These are phyloP conservation scores for Neurospora pannonica DNA, from an alignment of 495 filamentous ascomycete genomes.

Conservation along the genomic window DNA sequence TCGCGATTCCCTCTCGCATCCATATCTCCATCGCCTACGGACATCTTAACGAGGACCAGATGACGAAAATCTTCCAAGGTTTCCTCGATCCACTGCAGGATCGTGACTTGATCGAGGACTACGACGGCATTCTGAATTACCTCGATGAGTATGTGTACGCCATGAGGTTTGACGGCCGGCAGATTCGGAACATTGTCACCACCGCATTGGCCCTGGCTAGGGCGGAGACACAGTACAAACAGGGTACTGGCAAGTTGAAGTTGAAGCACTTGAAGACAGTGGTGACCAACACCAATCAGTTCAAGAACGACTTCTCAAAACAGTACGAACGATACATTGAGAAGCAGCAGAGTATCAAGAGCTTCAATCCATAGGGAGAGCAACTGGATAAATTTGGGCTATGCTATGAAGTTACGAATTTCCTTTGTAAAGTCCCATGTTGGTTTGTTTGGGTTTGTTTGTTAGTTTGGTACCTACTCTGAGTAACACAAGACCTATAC, in stretches of 20 bases:
- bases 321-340: not conserved
- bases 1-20: constrained; percentile 10
- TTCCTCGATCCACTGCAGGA: constrained; percentile 12
- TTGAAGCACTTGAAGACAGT: not conserved
- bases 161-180: constrained; percentile 18
- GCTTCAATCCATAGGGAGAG: not conserved
- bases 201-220: constrained; percentile 12
- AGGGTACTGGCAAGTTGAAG: not conserved
- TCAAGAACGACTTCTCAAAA: not conserved
- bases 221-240: not conserved
- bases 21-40: constrained; percentile 8
- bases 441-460: too few relatives aligned
- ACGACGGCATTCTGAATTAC: constrained; percentile 6
- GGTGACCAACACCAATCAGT: not conserved
- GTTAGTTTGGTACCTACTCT: too few relatives aligned
- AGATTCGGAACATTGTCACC: constrained; percentile 26
- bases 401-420: not conserved
- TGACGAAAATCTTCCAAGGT: constrained; percentile 8
- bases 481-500: too few relatives aligned
- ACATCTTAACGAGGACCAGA: constrained; percentile 11
- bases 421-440: too few relatives aligned
- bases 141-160: constrained; percentile 10
- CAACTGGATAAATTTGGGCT: not conserved
- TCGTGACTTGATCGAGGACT: constrained; percentile 8
- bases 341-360: not conserved